Evolutionary conservation across 768 basidiomycete species (phyloP), one percentile per base, ranked within the genome.

Genomic region (Melanogaster broomeanus): DNA sequence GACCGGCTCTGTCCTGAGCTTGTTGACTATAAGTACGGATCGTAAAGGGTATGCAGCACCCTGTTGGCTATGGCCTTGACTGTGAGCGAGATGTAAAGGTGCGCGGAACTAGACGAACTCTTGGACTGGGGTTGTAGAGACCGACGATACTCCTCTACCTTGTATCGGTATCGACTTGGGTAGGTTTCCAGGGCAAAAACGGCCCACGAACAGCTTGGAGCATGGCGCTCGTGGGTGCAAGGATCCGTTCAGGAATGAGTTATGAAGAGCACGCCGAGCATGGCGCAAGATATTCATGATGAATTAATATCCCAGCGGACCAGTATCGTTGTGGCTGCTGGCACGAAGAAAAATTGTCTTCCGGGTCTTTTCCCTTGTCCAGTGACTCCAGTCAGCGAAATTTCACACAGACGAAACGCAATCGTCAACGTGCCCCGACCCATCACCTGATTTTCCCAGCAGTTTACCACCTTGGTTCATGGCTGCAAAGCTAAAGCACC

Each of bases 1-100:
- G 51, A 91, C 88, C 9, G 85, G 85, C 49, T 83, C 81, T 34
- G 89, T 91, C 40, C 89, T 81, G 28, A 88, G 73, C 67, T 91
- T 91, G 72, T 91, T 91, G 13, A 91, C 87, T 55, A 91, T 80
- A 45, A 91, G 78, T 37, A 90, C 83, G 39, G 81, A 75, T 62
- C 82, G 81, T 38, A 82, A 85, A 22, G 80, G 75, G 25, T 62
- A 49, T n/a, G 52, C 48, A 3, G 53, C 58, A 38, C 41, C 56
- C 54, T 60, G 60, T 53, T 49, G 55, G 55, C 66, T 68, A 49
- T 51, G 57, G 53, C 46, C 48, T 62, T 28, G 55, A 64, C 48
- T 22, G 34, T 68, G 66, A 70, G 68, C 52, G 27, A 44, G 37
- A 55, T 22, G 45, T 46, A 18, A 49, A 48, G 33, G 19, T 15